Evolutionary conservation across 2,329 filamentous ascomycete genomes (phyloP), one percentile per base, ranked within the genome.

Genomic region (Penicillium sp.): DNA sequence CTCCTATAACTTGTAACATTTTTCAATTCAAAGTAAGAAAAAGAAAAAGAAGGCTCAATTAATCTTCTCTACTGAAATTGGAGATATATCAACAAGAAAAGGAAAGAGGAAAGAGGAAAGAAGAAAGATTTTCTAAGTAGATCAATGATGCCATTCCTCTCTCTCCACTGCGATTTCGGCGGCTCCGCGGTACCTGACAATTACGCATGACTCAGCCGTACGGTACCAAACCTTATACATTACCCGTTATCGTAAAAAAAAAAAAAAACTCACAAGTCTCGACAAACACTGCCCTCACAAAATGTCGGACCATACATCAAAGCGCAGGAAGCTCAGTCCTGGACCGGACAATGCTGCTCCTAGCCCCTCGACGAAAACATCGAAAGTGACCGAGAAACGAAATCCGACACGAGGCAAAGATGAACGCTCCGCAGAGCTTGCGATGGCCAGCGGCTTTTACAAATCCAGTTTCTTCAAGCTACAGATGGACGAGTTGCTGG

Each of bases 401-500:
- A 57, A 53, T 56, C 50, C 53, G 56, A 53, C 30, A 48, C 57
- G 23, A 43, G 59, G 38, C 34, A 67, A 63, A 43, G 61, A 59
- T 57, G 64, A 63, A 45, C 64, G 61, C 23, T 70, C 68, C 45
- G 67, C 66, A 29, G 70, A 76, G 57, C 59, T 73, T 44, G 69
- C 70, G 29, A 60, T 69, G 60, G 66, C 74, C 13, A 78, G 76
- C 30, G 81, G 81, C 44, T 77, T 81, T n/a, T 86, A 82, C 75
- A 86, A 86, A 66, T 86, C 84, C 40, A 86, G 79, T 66, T 74
- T 87, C 53, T 87, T 89, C 74, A 87, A 87, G 67, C 70, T 88
- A 9, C 85, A 89, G 66, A 77, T 87, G 32, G 83, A 88, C 59
- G 84, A 87, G 61, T 74, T 89, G 53, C 69, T 88, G 47, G 70